Evolutionary conservation across 2,329 filamentous ascomycete species (phyloP).

Genomic region (Fusarium sp.): DNA sequence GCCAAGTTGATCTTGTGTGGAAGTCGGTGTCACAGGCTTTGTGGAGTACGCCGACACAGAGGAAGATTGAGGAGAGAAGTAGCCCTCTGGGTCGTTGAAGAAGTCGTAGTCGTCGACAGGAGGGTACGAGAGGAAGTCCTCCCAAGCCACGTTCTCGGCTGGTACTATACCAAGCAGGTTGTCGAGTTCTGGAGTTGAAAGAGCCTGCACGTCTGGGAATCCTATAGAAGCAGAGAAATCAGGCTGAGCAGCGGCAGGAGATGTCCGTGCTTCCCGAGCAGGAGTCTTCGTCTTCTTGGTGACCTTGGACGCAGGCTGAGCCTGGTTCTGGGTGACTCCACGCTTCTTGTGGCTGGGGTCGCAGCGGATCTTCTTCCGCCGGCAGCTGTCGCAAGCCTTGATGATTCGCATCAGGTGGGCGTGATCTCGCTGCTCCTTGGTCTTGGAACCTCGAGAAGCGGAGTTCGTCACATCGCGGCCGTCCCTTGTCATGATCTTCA

Average conservation of each 20-base stretch:
- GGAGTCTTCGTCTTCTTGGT: constrained; percentile 57
- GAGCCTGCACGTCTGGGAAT: constrained; percentile 34
- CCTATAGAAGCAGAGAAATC: constrained; percentile 18
- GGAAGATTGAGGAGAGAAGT: constrained; percentile 55
- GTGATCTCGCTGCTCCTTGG: constrained; percentile 75
- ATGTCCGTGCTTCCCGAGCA: constrained; percentile 26
- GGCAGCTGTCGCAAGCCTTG: constrained; percentile 74
- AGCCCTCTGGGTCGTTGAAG: constrained; percentile 57
- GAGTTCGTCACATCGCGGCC: constrained; percentile 73
- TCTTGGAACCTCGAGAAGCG: constrained; percentile 72
- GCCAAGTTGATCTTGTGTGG: constrained; percentile 35
- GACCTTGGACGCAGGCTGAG: constrained; percentile 50
- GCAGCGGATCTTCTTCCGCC: constrained; percentile 72
- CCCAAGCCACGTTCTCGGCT: constrained; percentile 51
- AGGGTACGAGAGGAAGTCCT: constrained; percentile 61
- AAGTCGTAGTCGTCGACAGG: constrained; percentile 55
- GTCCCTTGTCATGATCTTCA: constrained; percentile 75
- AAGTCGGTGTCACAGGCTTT: constrained; percentile 44
- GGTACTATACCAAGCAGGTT: constrained; percentile 26
- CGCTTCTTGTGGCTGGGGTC: constrained; percentile 70
- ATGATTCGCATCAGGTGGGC: constrained; percentile 75
- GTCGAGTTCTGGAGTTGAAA: constrained; percentile 40
- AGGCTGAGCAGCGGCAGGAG: constrained; percentile 16
- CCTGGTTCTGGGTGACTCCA: constrained; percentile 47
- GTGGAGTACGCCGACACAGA: constrained; percentile 45